A percentile compares a stretch with the other conserved stretches of the same genome.
These are phyloP conservation scores for Amborella trichopoda DNA, from an alignment of 164 flowering plant genomes.

Conservation along the genomic window DNA sequence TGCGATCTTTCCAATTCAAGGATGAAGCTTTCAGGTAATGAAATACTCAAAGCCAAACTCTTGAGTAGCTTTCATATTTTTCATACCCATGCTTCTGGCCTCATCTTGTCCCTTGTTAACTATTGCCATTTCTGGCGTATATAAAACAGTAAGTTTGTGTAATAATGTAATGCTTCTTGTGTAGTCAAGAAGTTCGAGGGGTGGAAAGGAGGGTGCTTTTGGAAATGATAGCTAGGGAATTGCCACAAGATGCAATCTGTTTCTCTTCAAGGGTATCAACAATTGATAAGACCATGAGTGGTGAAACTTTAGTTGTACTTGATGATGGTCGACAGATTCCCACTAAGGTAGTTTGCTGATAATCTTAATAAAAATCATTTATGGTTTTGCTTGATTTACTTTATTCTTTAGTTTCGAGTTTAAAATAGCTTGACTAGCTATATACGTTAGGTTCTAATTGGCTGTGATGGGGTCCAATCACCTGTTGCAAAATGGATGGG, in stretches of 20 bases:
- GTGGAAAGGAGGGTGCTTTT: conserved; percentile 80
- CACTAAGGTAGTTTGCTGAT: conserved; percentile 38
- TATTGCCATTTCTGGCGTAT: no score
- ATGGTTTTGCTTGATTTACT: neutral
- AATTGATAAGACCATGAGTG: conserved; percentile 26
- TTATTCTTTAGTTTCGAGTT: neutral
- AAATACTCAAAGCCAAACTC: no score
- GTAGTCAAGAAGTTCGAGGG: conserved; percentile 91
- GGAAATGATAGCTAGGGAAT: conserved; percentile 60
- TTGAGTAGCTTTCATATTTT: no score
- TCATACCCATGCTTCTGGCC: neutral
- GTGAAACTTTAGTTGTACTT: conserved; percentile 45
- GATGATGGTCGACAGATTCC: conserved; percentile 44
- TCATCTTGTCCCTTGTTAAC: no score
- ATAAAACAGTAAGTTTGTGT: no score
- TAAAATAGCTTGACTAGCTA: neutral
- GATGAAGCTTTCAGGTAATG: no score
- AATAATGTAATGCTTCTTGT: no score
- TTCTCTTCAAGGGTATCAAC: conserved; percentile 60
- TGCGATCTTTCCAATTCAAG: conserved; percentile 77
- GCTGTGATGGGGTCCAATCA: conserved; percentile 87
- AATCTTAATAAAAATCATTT: neutral
- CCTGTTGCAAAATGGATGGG: conserved; percentile 93
- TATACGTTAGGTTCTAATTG: conserved; percentile 88
- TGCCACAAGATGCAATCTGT: conserved; percentile 43